Base-by-base conservation (phyloP, 129 eudicot species). In the Heracleum sosnowskyi region DNA sequence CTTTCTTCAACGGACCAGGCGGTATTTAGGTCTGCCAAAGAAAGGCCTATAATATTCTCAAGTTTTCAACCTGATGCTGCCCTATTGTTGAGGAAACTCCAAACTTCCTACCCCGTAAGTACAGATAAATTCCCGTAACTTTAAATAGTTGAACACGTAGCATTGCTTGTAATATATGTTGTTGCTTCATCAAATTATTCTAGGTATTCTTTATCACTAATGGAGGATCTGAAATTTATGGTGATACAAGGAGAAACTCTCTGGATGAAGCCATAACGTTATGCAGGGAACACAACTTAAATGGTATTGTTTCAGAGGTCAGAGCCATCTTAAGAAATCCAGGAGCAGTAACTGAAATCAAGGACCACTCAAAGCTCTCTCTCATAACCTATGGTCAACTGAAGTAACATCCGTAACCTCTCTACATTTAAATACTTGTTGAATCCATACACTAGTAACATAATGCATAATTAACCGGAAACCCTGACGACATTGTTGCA, bases 51-150 rank as follows among this genome's bases (percentile, higher is more conserved):
- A 16, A 82, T 87, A 18, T 92, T 90, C 77, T 92, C 97, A 13
- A 85, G 89, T 77, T 90, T 92, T 74, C 97, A 90, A 29, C 96
- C 96, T 13, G 97, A 88, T 82, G 93, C 91, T 18, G 85, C 85
- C 40, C 84, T 70, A 49, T 79, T 88, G 75, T 64, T 86, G 76
- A 86, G 87, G 77, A 87, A 90, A 77, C 84, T 90, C 29, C 97
- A 92, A 78, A 82, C 5, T 60, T 75, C 85, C 35, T 87, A 84
- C 53, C 93, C 93, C 12, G 97, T 92, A 83, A 80, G 91, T 85
- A 37, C n/a, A 46, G 64, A 2, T n/a, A n/a, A n/a, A n/a, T n/a
- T n/a, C n/a, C n/a, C n/a, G n/a, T n/a, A n/a, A n/a, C n/a, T n/a
- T n/a, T n/a, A n/a, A n/a, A n/a, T n/a, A n/a, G n/a, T n/a, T n/a